Percentiles rank a stretch among this genome's conserved stretches.
These are phyloP conservation scores for Schoenoplectus triqueter DNA, from an alignment of 202 grass and related monocot species.

Conservation along the genomic window DNA sequence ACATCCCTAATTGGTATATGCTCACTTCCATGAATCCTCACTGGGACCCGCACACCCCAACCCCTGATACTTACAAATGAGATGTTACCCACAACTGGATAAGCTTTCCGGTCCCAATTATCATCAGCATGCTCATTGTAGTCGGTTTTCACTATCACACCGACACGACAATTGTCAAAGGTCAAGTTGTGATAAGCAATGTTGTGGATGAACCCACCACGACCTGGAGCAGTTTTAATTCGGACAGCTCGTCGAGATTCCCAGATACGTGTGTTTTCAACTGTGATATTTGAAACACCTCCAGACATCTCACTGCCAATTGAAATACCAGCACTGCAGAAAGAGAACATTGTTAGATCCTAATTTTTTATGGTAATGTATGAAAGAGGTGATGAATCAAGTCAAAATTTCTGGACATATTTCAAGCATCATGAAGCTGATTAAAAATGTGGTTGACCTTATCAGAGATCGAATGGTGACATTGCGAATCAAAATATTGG, in stretches of 20 bases:
- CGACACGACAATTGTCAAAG: constrained; percentile 66
- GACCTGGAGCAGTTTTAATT: constrained; percentile 85
- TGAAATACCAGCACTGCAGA: constrained; percentile 89
- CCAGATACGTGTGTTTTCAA: constrained; percentile 76
- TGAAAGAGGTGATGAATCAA: background rate
- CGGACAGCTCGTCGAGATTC: constrained; percentile 77
- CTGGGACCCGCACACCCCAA: constrained; percentile 67
- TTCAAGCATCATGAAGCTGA: constrained; percentile 29
- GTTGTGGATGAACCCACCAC: constrained; percentile 84
- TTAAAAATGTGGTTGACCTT: constrained; percentile 53
- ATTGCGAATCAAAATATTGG: constrained; percentile 82
- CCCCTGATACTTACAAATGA: constrained; percentile 71
- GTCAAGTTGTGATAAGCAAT: constrained; percentile 79
- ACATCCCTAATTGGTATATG: constrained; percentile 75
- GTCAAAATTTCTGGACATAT: background rate
- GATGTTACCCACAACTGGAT: constrained; percentile 64
- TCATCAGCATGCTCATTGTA: constrained; percentile 94
- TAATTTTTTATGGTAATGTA: constrained; percentile 33
- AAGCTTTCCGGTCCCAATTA: constrained; percentile 58
- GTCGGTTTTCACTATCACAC: constrained; percentile 83
- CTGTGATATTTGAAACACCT: constrained; percentile 78
- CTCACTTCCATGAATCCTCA: constrained; percentile 77
- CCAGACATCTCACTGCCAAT: constrained; percentile 99
- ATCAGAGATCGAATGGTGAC: constrained; percentile 73
- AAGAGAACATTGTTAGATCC: background rate